These are phyloP conservation scores for Saturnispora quitensis DNA, from an alignment of 805 yeast genomes.

Conservation along the genomic window DNA sequence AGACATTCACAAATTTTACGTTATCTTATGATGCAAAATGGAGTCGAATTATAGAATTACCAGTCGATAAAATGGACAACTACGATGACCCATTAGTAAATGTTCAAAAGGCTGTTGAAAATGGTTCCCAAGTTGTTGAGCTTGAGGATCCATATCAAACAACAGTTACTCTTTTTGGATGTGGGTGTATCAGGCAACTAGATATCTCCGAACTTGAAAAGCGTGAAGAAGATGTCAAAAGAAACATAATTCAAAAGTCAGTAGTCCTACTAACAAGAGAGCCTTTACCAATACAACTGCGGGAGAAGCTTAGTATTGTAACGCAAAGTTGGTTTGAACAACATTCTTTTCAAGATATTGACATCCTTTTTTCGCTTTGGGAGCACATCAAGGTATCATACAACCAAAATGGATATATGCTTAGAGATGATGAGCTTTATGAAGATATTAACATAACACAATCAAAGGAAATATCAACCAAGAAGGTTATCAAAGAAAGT, in stretches of 20 bases:
- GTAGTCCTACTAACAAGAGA: conserved; percentile 72
- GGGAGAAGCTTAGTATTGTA: conserved; percentile 82
- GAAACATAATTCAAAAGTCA: conserved; percentile 87
- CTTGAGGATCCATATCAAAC: conserved; percentile 21
- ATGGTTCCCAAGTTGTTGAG: conserved; percentile 16
- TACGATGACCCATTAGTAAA: neutral
- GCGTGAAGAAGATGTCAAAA: conserved; percentile 22
- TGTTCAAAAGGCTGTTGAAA: neutral
- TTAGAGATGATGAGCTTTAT: conserved; percentile 26
- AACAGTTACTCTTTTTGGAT: conserved; percentile 76
- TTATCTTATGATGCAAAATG: conserved; percentile 56
- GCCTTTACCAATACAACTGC: conserved; percentile 82
- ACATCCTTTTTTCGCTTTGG: conserved; percentile 58
- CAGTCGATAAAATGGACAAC: conserved; percentile 20
- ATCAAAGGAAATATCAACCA: neutral
- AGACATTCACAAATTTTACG: conserved; percentile 87
- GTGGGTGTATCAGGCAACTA: conserved; percentile 86
- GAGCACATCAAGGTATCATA: conserved; percentile 49
- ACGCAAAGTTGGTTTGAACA: conserved; percentile 83
- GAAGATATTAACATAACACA: conserved; percentile 10
- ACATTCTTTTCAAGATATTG: conserved; percentile 60
- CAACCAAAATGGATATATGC: conserved; percentile 20
- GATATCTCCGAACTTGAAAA: conserved; percentile 44
- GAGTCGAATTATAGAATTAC: conserved; percentile 37
- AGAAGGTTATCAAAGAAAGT: conserved; percentile 36